A percentile compares a stretch with the other conserved stretches of the same genome.
phyloP scores from a whole-genome alignment of 176 grass and related monocot genomes.

The Luzula sylvatica region DNA sequence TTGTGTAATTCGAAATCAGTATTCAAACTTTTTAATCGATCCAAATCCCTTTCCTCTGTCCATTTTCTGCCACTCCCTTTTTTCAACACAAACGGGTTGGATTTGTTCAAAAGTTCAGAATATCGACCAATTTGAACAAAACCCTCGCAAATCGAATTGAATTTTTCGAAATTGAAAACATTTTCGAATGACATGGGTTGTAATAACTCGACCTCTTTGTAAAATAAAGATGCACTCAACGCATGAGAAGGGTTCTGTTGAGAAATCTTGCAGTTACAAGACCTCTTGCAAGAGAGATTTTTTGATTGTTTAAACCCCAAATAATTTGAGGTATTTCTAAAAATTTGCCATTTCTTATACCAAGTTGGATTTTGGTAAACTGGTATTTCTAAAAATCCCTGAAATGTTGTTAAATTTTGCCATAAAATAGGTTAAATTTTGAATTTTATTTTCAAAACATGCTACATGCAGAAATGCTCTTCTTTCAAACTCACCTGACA shows the following conservation, averaged over 20 bases:
- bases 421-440: too few species aligned
- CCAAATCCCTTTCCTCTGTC: constrained; percentile 64
- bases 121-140: constrained; percentile 59
- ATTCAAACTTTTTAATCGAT: constrained; percentile 55
- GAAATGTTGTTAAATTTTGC: too few species aligned
- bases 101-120: constrained; percentile 50
- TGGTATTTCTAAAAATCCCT: too few species aligned
- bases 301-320: constrained; percentile 84
- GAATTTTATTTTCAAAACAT: too few species aligned
- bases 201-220: constrained; percentile 74
- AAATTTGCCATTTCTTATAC: too few species aligned
- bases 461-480: too few species aligned
- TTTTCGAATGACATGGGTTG: constrained; percentile 52
- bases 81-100: constrained; percentile 42
- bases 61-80: constrained; percentile 72
- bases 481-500: too few species aligned
- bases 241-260: constrained; percentile 77
- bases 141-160: constrained; percentile 46
- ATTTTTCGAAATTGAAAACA: constrained; percentile 68
- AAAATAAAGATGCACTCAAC: constrained; percentile 64
- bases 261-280: constrained; percentile 65
- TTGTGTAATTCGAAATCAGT: constrained; percentile 20
- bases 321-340: too few species aligned
- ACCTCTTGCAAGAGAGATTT: constrained; percentile 71
- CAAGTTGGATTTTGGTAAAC: too few species aligned